These are phyloP conservation scores for Kernera saxatilis DNA, from an alignment of 345 rosid genomes.

Conservation along the genomic window DNA sequence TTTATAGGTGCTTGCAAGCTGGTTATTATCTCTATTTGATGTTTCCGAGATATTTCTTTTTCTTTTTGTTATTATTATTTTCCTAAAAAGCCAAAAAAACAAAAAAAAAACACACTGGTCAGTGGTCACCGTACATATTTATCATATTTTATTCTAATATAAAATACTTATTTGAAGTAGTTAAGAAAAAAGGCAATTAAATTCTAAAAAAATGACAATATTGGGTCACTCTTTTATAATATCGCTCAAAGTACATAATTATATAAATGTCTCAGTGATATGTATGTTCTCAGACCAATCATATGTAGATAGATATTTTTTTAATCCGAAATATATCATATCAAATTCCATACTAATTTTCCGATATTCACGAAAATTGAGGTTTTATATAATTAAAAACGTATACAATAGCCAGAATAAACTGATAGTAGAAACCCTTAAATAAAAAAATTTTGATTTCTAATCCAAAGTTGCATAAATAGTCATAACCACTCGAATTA, in stretches of 20 bases:
- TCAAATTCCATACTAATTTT: neutral
- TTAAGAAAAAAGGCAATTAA: slow-evolving; percentile 6
- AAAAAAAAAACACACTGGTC: neutral
- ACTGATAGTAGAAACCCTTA: neutral
- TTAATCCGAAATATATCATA: neutral
- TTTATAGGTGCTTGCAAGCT: slow-evolving; percentile 26
- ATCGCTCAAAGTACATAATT: slow-evolving; percentile 1
- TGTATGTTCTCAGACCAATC: neutral
- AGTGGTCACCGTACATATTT: neutral
- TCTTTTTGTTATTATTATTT: neutral
- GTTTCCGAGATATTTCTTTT: slow-evolving; percentile 27
- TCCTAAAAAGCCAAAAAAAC: neutral
- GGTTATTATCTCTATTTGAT: slow-evolving; percentile 13
- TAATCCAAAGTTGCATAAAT: neutral
- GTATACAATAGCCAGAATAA: neutral
- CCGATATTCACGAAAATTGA: neutral
- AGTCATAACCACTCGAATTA: neutral
- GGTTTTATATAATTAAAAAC: neutral
- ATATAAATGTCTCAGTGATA: neutral
- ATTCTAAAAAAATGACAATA: neutral
- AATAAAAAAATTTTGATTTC: neutral
- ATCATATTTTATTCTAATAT: neutral
- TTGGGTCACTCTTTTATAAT: neutral
- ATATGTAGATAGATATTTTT: neutral
- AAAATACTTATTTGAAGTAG: neutral